Base-by-base conservation (phyloP, 202 grass and related monocot species). In the Carex sylvatica region DNA sequence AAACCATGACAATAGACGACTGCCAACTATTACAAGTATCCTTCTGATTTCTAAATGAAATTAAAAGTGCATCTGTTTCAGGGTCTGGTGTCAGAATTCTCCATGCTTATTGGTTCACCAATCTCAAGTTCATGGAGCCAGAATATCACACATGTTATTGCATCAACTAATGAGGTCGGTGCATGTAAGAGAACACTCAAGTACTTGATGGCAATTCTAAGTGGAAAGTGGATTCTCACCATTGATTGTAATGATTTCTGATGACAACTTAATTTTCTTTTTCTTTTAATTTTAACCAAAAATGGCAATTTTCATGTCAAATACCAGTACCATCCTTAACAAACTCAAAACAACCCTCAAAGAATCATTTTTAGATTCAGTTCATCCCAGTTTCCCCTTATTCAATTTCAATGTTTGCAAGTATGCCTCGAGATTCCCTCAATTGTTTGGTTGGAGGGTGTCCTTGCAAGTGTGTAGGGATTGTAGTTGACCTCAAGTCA, bases 101-200 rank as follows among this genome's bases (percentile, higher is more conserved):
- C 86, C 13, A 95, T 89, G 73, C 23, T 93, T 65, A 83, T 83
- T 81, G 89, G 90, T 64, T 83, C 89, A 38, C 79, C 78, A 78
- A 85, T 98, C 61, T 88, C 85, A 62, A 83, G 83, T 82, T 77
- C 65, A 88, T 98, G 92, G 95, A 91, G 58, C 54, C 87, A 90
- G 47, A 89, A 53, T 80, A 86, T 95, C 52, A 94, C 92, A 54
- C 92, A 98, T 93, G 86, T 95, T 81, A 93, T 98, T 82, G 86
- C 95, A 81, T 93, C 92, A 70, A 95, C 89, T 28, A 75, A 94
- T 72, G 49, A 55, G 19, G 89, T 73, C 71, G 95, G 92, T 87
- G 90, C 95, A 69, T 93, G 89, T 87, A 98, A 90, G 78, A 91
- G 92, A 78, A 98, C 95, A 23, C 66, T 98, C 5, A 95, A 98